phyloP scores from a whole-genome alignment of 225 moss, liverwort and hornwort species.

The Pleurozium schreberi region DNA sequence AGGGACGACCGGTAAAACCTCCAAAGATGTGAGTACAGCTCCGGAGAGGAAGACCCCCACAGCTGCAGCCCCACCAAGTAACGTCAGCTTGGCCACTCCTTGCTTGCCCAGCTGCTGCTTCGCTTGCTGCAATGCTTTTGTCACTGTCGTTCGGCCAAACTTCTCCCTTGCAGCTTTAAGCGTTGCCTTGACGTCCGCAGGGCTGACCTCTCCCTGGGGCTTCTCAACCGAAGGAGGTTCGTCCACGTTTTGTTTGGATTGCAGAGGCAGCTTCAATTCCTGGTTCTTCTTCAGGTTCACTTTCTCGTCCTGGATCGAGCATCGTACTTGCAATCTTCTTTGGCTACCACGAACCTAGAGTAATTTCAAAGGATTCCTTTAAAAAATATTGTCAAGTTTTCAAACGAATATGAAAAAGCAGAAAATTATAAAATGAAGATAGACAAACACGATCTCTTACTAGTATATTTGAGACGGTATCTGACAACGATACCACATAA shows the following conservation, averaged over 20 bases:
- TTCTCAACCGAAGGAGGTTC: not conserved
- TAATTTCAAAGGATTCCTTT: not conserved
- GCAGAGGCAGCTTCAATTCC: slow-evolving; percentile 25
- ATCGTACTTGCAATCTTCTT: not conserved
- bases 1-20: slow-evolving; percentile 47
- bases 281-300: slow-evolving; percentile 2
- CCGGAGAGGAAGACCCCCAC: slow-evolving; percentile 47
- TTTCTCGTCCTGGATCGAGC: slow-evolving; percentile 20
- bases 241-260: slow-evolving; percentile 3
- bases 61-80: slow-evolving; percentile 51
- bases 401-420: not conserved
- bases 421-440: not conserved
- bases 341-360: slow-evolving; percentile 1
- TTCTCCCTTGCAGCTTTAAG: slow-evolving; percentile 8
- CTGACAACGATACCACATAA: not conserved
- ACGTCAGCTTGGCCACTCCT: slow-evolving; percentile 38
- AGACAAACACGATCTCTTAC: not conserved
- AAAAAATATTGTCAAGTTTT: not conserved
- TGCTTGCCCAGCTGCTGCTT: slow-evolving; percentile 31
- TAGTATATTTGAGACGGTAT: too few species aligned
- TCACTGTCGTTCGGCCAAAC: slow-evolving; percentile 13
- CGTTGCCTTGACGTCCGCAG: slow-evolving; percentile 8
- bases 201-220: not conserved
- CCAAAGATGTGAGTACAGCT: slow-evolving; percentile 54
- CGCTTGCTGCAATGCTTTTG: slow-evolving; percentile 45